A percentile compares a stretch with the other conserved stretches of the same genome.
Conservation (phyloP, 2,329 filamentous ascomycete species). For the Pseudonectria foliicola region DNA sequence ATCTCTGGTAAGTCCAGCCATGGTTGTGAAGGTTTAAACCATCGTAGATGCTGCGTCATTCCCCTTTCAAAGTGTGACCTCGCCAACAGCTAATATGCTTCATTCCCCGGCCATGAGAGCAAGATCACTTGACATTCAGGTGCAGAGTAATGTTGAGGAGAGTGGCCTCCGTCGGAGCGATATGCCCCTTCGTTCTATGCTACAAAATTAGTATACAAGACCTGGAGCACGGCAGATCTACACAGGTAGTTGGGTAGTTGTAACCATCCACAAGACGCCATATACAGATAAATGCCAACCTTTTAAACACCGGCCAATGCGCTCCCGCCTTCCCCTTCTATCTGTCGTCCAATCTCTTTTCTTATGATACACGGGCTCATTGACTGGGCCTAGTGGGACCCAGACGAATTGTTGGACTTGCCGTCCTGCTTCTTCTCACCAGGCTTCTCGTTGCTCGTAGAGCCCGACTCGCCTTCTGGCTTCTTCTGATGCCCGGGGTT, state of each 20-base stretch:
- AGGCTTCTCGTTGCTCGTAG: constrained; percentile 15
- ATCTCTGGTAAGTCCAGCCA: constrained; percentile 12
- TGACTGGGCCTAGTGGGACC: constrained; percentile 25
- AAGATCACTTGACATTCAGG: constrained; percentile 1
- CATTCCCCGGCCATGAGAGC: no score
- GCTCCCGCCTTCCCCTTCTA: constrained; percentile 18
- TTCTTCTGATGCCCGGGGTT: constrained; percentile 50
- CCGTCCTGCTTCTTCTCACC: constrained; percentile 13
- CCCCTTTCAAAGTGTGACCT: no score
- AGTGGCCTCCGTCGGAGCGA: constrained; percentile 27
- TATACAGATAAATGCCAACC: constrained; percentile 24
- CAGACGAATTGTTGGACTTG: constrained; percentile 20
- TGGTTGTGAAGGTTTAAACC: constrained; percentile 1
- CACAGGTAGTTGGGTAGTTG: constrained; percentile 16
- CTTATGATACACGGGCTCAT: constrained; percentile 15
- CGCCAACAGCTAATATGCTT: no score
- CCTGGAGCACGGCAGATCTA: constrained; percentile 21
- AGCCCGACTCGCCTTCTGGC: constrained; percentile 18
- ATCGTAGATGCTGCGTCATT: neutral
- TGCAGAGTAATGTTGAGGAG: constrained; percentile 26
- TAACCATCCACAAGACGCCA: constrained; percentile 22
- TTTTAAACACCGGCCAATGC: constrained; percentile 34
- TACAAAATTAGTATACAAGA: constrained; percentile 27
- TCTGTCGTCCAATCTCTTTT: constrained; percentile 12
- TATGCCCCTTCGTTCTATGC: constrained; percentile 22